Evolutionary conservation across 1,284 basidiomycete genomes (phyloP).

Genomic region (Tilletia walkeri): DNA sequence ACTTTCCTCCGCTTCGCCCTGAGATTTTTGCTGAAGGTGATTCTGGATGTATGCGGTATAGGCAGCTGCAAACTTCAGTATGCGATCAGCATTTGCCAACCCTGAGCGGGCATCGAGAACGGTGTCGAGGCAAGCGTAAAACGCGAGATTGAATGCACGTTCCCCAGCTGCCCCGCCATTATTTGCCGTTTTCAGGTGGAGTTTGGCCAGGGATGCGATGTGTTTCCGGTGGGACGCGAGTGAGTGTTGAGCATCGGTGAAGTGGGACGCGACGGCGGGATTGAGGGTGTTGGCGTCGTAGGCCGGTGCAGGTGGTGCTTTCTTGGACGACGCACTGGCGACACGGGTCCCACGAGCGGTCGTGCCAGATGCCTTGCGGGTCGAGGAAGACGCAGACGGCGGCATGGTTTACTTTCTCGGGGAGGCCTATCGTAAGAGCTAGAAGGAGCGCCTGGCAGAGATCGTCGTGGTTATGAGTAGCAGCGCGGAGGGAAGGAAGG

Average conservation of each 20-base stretch:
- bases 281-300: conserved; percentile 18
- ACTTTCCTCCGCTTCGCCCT: conserved; percentile 57
- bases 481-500: too few species aligned
- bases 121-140: conserved; percentile 65
- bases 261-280: conserved; percentile 49
- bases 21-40: conserved; percentile 46
- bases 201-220: conserved; percentile 77
- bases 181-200: conserved; percentile 66
- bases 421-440: too few species aligned
- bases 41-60: conserved; percentile 67
- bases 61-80: conserved; percentile 78
- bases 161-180: conserved; percentile 71
- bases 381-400: too few species aligned
- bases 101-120: conserved; percentile 82
- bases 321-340: neutral
- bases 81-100: conserved; percentile 71
- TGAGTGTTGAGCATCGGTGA: conserved; percentile 78
- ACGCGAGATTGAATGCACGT: conserved; percentile 70
- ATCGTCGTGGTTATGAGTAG: too few species aligned
- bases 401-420: too few species aligned
- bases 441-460: too few species aligned
- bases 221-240: conserved; percentile 89
- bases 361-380: too few species aligned
- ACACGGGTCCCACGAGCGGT: neutral
- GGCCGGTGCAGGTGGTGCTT: neutral